Percentiles rank a stretch among this genome's conserved stretches.
Evolutionary conservation across 495 filamentous ascomycete species (phyloP).

Genomic region (Penicillium simplicissimum): DNA sequence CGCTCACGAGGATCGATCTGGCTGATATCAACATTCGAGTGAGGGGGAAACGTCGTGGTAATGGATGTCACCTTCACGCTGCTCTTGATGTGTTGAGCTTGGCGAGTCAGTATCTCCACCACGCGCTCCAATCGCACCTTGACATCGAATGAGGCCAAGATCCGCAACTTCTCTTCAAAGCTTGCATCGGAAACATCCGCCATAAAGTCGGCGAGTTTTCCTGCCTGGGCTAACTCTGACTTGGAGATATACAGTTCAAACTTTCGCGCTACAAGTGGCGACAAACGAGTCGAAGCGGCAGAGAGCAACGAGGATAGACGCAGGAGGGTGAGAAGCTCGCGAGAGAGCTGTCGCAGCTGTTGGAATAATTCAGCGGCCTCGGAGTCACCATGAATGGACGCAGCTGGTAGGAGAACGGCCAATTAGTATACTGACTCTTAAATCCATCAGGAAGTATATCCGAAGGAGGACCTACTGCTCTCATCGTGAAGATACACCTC

Average conservation of each 20-base stretch:
- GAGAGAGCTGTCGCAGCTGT: conserved; percentile 76
- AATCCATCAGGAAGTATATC: background rate
- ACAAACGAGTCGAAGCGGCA: conserved; percentile 60
- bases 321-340: conserved; percentile 78
- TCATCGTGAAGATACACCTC: conserved; percentile 66
- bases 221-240: conserved; percentile 76
- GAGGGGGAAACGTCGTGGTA: conserved; percentile 58
- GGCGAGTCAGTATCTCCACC: conserved; percentile 75
- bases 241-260: conserved; percentile 81
- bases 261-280: conserved; percentile 78
- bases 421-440: conserved; percentile 16
- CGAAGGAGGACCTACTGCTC: conserved; percentile 43
- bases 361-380: conserved; percentile 69
- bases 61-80: conserved; percentile 76
- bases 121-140: conserved; percentile 75
- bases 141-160: conserved; percentile 74
- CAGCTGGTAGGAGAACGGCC: conserved; percentile 21
- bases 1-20: conserved; percentile 54
- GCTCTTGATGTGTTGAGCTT: conserved; percentile 77
- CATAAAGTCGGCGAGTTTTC: conserved; percentile 94
- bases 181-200: conserved; percentile 81
- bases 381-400: conserved; percentile 50
- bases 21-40: conserved; percentile 52
- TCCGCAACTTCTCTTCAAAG: conserved; percentile 83
- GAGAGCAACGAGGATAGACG: conserved; percentile 75